Evolutionary conservation across 768 basidiomycete genomes (phyloP), one percentile per base, ranked within the genome.

Genomic region (Xerocomus potaroensis): DNA sequence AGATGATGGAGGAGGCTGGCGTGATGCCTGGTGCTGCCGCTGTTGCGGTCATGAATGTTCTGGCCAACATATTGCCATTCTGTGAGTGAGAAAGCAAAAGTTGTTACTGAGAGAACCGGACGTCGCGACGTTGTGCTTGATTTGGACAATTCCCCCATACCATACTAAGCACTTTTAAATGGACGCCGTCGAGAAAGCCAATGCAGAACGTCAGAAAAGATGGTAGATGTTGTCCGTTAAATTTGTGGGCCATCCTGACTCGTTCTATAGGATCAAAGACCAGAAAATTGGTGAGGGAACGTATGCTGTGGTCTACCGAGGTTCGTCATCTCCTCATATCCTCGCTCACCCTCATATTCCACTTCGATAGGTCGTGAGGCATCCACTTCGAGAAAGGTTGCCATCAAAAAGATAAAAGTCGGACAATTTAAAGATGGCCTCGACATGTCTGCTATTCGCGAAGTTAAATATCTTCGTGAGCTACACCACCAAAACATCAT

Each of bases 341-440:
- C 5, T 8, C 36, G n/a, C 12, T 1, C 23, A 22, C 27, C 36
- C 23, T 33, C 51, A 34, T 18, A 48, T 41, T 14, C 47, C 40
- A 38, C 48, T 22, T 31, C 21, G 38, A 34, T 52, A 92, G 91
- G 89, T 21, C 75, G 83, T 52, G 86, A 91, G 57, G 74, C 78
- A 15, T 70, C 81, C 0, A 89, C 87, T 3, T 82, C 82, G 24
- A 73, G 83, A n/a, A 87, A 84, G 67, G 84, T 97, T 0, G 96
- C 96, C 47, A 95, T 99, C 57, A 99, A 99, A 73, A 98, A 98
- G 69, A 95, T 96, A 56, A 95, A 95, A 60, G 86, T 94, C 12
- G 92, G 93, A 5, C 88, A 89, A 57, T 93, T 95, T 75, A 95
- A 94, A 65, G 96, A 98, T 68, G 96, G 96, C 11, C 77, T 99